Conservation (phyloP, 768 basidiomycete genomes). For the Trametes maxima region DNA sequence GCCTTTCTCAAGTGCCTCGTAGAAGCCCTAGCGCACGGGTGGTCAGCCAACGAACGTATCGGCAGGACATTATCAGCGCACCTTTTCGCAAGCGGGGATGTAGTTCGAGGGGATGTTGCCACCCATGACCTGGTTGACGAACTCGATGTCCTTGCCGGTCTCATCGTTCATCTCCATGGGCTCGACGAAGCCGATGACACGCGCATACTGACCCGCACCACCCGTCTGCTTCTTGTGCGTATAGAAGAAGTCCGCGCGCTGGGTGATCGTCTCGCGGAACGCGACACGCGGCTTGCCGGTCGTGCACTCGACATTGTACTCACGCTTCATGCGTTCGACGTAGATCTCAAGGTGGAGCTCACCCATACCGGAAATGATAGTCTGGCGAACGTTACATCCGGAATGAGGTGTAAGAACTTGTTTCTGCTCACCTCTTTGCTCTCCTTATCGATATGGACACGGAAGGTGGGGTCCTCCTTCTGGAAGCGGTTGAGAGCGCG, state of each 20-base stretch:
- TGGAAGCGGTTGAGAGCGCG: slow-evolving; percentile 96
- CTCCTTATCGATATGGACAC: slow-evolving; percentile 92
- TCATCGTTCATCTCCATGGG: slow-evolving; percentile 78
- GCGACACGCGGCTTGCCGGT: slow-evolving; percentile 97
- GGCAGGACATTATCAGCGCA: slow-evolving; percentile 30
- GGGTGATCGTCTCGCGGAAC: slow-evolving; percentile 92
- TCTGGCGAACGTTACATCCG: slow-evolving; percentile 47
- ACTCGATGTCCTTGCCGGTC: slow-evolving; percentile 80
- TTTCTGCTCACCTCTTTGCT: slow-evolving; percentile 76
- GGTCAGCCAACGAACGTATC: slow-evolving; percentile 4
- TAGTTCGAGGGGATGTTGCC: slow-evolving; percentile 89
- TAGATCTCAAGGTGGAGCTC: slow-evolving; percentile 99
- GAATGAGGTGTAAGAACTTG: not conserved
- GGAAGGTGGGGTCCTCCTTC: slow-evolving; percentile 98
- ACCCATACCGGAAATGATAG: slow-evolving; percentile 99
- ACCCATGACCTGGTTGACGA: slow-evolving; percentile 88
- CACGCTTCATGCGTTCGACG: slow-evolving; percentile 97
- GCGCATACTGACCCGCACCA: slow-evolving; percentile 95
- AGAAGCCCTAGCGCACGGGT: slow-evolving; percentile 73
- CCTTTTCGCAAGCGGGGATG: slow-evolving; percentile 95
- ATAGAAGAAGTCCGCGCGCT: slow-evolving; percentile 80
- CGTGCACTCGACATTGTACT: slow-evolving; percentile 91
- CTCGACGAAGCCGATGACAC: slow-evolving; percentile 88
- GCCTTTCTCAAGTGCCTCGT: slow-evolving; percentile 91
- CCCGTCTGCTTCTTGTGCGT: slow-evolving; percentile 99